Base-by-base conservation (phyloP, 2,329 filamentous ascomycete genomes). In the Alternaria brassicae region DNA sequence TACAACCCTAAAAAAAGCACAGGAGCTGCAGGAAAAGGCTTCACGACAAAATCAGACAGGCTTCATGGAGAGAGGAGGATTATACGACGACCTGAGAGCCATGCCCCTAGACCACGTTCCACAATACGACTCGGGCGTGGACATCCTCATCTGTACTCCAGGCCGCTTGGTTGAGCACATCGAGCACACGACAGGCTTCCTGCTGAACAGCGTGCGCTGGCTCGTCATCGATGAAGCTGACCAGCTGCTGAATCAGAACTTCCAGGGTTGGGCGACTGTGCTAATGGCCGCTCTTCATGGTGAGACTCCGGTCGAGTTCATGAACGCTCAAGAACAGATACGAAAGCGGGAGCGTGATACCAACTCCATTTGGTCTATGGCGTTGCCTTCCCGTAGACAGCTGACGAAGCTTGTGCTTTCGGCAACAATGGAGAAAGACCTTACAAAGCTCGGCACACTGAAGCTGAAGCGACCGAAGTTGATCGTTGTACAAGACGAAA, bases 201-300 rank as follows among this genome's bases (percentile, higher is more conserved):
- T 84, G 0, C 82, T 98, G 21, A 86, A 90, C 56, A 85, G 91
- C 72, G 82, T 97, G 4, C 87, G 91, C 61, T 98, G 93, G 93
- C 83, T 98, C 0, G 87, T 97, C 3, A 90, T 97, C 44, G 94
- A 98, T 70, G 94, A 98, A 79, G 95, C 94, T 10, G 94, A 98
- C 77, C 92, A 95, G 73, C 82, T 98, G 12, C 85, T 98, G 6
- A 90, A 93, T 41, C 92, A 98, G 76, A 93, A 91, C 71, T 97
- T 95, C 77, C 93, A 97, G 74, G 91, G 94, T 70, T 97, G 93
- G 93, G 82, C 96, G 3, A 86, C 88, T 39, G 80, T 89, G 0
- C 86, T 95, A 6, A 89, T 92, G 70, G 76, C 77, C 21, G 81
- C 81, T 2, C 66, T 86, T 72, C 85, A 88, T 15, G 80, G 81